A percentile compares a stretch with the other conserved stretches of the same genome.
These are phyloP conservation scores for Zygnema circumcarinatum DNA, from an alignment of 139 green algal species.

Conservation along the genomic window DNA sequence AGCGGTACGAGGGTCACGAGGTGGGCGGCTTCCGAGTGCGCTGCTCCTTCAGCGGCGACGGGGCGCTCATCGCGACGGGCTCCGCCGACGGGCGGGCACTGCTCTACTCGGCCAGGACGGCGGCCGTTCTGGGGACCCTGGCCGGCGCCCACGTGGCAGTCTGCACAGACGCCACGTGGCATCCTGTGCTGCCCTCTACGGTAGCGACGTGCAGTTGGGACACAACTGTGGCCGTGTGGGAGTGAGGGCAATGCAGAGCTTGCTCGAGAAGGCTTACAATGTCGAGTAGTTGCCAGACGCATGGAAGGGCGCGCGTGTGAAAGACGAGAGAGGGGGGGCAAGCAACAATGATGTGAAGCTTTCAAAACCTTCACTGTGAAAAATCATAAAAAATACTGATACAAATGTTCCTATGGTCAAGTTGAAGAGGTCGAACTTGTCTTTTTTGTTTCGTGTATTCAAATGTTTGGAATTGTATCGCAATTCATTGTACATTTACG, in stretches of 20 bases:
- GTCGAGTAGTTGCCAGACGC: too few relatives aligned
- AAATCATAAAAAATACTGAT: too few relatives aligned
- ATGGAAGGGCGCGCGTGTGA: too few relatives aligned
- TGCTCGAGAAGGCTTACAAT: too few relatives aligned
- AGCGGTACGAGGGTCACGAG: conserved; percentile 37
- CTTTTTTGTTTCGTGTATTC: too few relatives aligned
- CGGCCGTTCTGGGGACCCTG: neutral
- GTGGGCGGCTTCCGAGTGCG: conserved; percentile 26
- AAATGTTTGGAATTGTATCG: too few relatives aligned
- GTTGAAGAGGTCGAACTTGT: too few relatives aligned
- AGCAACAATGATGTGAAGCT: too few relatives aligned
- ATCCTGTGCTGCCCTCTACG: conserved; percentile 33
- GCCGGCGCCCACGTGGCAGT: neutral
- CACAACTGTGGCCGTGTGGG: conserved; percentile 13
- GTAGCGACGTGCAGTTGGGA: conserved; percentile 32
- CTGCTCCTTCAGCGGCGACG: conserved; percentile 1
- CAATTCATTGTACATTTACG: too few relatives aligned
- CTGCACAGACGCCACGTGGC: conserved; percentile 25
- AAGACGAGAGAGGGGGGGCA: too few relatives aligned
- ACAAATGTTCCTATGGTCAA: too few relatives aligned
- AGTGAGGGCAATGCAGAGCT: neutral
- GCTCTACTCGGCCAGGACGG: conserved; percentile 4
- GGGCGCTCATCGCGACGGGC: neutral
- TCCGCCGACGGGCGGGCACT: conserved; percentile 18
- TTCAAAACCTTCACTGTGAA: too few relatives aligned